Conservation (phyloP, 106 monocot genomes). For the Allium cepa region DNA sequence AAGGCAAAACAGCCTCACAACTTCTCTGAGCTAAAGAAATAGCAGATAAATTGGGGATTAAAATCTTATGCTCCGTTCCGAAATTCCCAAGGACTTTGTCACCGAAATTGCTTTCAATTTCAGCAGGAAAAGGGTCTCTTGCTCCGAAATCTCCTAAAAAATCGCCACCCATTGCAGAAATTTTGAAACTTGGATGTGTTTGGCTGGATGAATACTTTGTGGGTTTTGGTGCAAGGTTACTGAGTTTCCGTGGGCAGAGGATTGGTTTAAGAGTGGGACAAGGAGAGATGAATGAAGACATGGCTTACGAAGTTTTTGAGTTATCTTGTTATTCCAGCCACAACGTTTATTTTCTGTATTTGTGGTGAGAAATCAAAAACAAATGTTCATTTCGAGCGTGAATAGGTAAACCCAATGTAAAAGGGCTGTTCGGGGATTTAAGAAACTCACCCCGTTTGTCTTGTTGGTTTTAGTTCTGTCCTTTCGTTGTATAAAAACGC, state of each 20-base stretch:
- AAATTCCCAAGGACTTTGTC: constrained; percentile 53
- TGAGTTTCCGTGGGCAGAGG: no score
- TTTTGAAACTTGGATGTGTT: background rate
- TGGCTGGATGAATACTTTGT: no score
- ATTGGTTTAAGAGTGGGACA: constrained; percentile 1
- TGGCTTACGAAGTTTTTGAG: no score
- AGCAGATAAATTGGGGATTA: constrained; percentile 65
- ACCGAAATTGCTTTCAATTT: constrained; percentile 75
- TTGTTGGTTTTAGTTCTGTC: no score
- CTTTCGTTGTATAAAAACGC: no score
- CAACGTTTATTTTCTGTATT: background rate
- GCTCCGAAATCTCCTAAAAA: constrained; percentile 84
- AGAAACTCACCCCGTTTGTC: no score
- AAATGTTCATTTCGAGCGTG: no score
- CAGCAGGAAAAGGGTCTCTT: constrained; percentile 74
- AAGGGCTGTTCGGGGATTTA: no score
- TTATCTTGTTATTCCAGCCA: background rate
- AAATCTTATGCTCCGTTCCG: constrained; percentile 72
- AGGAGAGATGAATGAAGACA: background rate
- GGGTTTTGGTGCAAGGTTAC: no score
- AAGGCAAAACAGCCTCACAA: constrained; percentile 32
- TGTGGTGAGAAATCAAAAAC: no score
- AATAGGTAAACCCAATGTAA: no score
- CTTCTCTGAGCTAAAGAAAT: constrained; percentile 53
- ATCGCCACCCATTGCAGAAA: constrained; percentile 23